phyloP scores from a whole-genome alignment of 2,329 filamentous ascomycete species.

The Didymella arachidicola region DNA sequence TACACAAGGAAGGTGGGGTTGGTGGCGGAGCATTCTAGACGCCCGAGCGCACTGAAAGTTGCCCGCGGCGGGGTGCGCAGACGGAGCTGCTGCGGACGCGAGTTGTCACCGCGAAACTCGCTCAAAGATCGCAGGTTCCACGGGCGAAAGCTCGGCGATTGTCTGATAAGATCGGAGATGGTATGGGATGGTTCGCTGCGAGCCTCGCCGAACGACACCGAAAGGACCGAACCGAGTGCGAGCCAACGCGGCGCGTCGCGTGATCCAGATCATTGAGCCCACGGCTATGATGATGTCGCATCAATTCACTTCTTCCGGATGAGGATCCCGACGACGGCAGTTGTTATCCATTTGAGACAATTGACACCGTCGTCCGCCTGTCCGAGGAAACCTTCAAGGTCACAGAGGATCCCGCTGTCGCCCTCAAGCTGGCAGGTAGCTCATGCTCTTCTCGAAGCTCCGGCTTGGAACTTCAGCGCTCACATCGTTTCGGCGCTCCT shows the following conservation, averaged over 20 bases:
- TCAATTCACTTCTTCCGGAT: conserved; percentile 32
- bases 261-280: conserved; percentile 16
- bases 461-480: conserved; percentile 2
- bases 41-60: background rate
- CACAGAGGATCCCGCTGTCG: background rate
- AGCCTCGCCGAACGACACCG: conserved; percentile 21
- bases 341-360: conserved; percentile 18
- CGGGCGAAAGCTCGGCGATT: conserved; percentile 11
- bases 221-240: conserved; percentile 14
- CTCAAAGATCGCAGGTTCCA: conserved; percentile 13
- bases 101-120: conserved; percentile 21
- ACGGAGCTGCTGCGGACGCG: conserved; percentile 21
- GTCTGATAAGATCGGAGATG: conserved; percentile 27
- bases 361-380: conserved; percentile 19
- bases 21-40: conserved; percentile 20
- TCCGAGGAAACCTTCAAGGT: conserved; percentile 17
- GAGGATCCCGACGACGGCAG: conserved; percentile 21
- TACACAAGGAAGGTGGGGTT: conserved; percentile 19
- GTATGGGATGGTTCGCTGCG: conserved; percentile 10
- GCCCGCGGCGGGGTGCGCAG: conserved; percentile 7
- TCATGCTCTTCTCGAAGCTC: background rate
- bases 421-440: conserved; percentile 1
- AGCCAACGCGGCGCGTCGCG: conserved; percentile 23
- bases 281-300: conserved; percentile 16
- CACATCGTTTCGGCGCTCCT: background rate